Percentiles rank a stretch among this genome's conserved stretches.
phyloP scores from a whole-genome alignment of 768 basidiomycete species.

The Tylopilus rubrobrunneus region DNA sequence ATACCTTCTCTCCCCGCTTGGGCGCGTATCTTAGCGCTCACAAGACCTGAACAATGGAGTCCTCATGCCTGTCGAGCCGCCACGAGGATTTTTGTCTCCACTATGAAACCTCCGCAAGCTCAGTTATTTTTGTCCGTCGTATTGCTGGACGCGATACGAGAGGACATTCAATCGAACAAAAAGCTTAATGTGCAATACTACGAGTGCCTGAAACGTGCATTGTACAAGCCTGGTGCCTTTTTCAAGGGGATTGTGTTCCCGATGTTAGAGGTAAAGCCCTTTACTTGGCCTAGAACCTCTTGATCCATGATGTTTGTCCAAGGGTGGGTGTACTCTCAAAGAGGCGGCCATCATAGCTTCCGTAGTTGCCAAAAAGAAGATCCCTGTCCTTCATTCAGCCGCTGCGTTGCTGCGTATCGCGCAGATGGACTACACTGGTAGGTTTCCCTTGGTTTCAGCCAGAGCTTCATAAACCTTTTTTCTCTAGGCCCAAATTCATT shows the following conservation, averaged over 20 bases:
- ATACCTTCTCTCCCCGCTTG: slow-evolving; percentile 93
- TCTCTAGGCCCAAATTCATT: slow-evolving; percentile 80
- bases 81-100: slow-evolving; percentile 93
- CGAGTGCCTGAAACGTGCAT: slow-evolving; percentile 82
- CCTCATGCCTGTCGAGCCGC: slow-evolving; percentile 94
- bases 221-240: slow-evolving; percentile 97
- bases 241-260: slow-evolving; percentile 99
- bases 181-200: slow-evolving; percentile 94
- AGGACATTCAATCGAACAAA: slow-evolving; percentile 82
- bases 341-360: slow-evolving; percentile 95
- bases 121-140: slow-evolving; percentile 91
- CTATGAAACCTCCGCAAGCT: slow-evolving; percentile 92
- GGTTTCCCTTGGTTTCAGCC: slow-evolving; percentile 2
- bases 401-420: slow-evolving; percentile 91
- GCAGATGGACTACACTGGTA: slow-evolving; percentile 94
- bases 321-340: slow-evolving; percentile 84
- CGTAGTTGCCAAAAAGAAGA: slow-evolving; percentile 82
- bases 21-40: slow-evolving; percentile 93
- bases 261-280: slow-evolving; percentile 71
- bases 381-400: slow-evolving; percentile 95
- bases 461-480: not conserved
- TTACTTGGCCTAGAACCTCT: slow-evolving; percentile 27
- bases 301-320: not conserved
- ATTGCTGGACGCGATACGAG: slow-evolving; percentile 81
- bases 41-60: slow-evolving; percentile 90